Evolutionary conservation across 352 stramenopile species (phyloP), one percentile per base, ranked within the genome.

Genomic region (Pythium volutum): DNA sequence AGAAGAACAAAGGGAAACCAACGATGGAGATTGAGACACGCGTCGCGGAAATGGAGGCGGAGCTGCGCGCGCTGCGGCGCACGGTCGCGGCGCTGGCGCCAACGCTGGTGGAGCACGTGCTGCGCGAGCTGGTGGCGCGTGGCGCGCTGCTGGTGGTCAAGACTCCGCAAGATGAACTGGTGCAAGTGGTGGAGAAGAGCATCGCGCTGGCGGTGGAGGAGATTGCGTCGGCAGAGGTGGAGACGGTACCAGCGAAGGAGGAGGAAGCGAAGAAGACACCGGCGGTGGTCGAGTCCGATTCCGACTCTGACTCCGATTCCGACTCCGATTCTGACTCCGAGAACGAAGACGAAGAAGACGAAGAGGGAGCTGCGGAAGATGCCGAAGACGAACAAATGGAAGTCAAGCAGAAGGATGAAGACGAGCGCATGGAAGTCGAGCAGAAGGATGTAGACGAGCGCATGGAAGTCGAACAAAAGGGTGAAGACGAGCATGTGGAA

Each of bases 131-230:
- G 43, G 22, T 27, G 38, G 34, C 15, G 33, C 50, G 50, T 16
- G 51, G 59, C 9, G 50, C 59, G 51, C 14, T 67, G 42, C 51
- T 67, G 15, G 43, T 67, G 59, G 45, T 67, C 49, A 52, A 54
- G 45, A 8, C 51, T 15, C 26, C 51, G 16, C 1, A 16, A 11
- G 34, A 47, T 23, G 51, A 61, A 5, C 34, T 67, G 43, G 34
- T 39, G 10, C 25, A 41, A 12, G 22, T 56, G 43, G 43, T 67
- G 36, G 18, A 20, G 38, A 46, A 22, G 5, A 42, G 55, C 31
- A 16, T 29, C 7, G 38, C 18, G n/a, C 3, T 14, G 10, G 59
- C 43, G 39, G 10, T 55, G 48, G 48, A 56, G 49, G 20, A 16
- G 22, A 25, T 1, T 22, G 22, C 16, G 52, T 43, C 38, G 38